Evolutionary conservation across 2,329 filamentous ascomycete genomes (phyloP), one percentile per base, ranked within the genome.

Genomic region (Hirsutella thompsonii): DNA sequence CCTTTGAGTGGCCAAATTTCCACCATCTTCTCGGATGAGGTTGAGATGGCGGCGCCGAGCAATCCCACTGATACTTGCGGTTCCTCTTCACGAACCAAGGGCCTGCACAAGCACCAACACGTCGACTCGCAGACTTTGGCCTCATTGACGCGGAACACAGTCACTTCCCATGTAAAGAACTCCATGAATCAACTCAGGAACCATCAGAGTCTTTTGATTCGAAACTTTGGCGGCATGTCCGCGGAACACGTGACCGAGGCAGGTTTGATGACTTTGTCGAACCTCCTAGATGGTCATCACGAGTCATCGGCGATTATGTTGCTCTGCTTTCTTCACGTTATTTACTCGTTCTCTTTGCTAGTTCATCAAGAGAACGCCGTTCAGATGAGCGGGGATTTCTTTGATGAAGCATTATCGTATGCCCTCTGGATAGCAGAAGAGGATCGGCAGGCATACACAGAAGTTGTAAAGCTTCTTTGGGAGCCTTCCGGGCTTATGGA

Each of bases 281-380:
- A 51, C 10, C 55, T 70, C 4, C 46, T 73, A 0, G 53, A 60
- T 19, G 66, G 64, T 3, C 49, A 49, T n/a, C 52, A 55, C 6
- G 53, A 58, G 0, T 50, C 54, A 3, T 61, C 64, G 1, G 58
- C 71, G 4, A 48, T 68, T 21, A 60, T 69, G 21, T 60, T 64
- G 2, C 49, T 76, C 2, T 74, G 69, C 49, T 68, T 75, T 44
- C 51, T 73, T 26, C 71, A 76, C 42, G 46, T 75, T 18, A 57
- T 68, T 20, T 74, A 72, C 46, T 66, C 69, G 11, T 60, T 74
- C 30, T 71, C 66, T 4, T 47, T 72, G 9, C 58, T 69, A 13
- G 49, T 70, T 5, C 61, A 70, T 41, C 65, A 64, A 48, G 58
- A 64, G 39, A 60, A 64, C 23, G 55, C 63, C 5, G 38, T 49